These are phyloP conservation scores for Fennellomyces sp. DNA, from an alignment of 371 early-diverging fungal species.

Conservation along the genomic window DNA sequence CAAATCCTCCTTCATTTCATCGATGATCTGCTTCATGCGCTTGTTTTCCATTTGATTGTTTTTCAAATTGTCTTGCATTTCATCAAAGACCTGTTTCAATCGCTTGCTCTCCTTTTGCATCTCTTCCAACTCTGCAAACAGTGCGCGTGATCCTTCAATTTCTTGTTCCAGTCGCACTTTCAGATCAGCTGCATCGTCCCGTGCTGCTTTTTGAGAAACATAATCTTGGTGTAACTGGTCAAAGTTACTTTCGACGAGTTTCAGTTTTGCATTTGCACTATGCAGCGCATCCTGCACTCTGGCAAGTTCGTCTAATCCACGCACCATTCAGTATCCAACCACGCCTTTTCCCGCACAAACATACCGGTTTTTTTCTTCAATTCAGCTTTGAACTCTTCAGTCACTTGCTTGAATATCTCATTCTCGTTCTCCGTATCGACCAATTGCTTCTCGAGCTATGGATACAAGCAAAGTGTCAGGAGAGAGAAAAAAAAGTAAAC, in stretches of 20 bases:
- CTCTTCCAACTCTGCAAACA: background rate
- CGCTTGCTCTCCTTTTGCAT: background rate
- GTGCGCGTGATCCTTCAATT: conserved; percentile 1
- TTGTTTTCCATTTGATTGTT: conserved; percentile 14
- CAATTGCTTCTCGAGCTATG: conserved; percentile 1
- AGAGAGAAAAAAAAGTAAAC: background rate
- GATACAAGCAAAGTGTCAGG: background rate
- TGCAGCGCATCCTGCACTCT: background rate
- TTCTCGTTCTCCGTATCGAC: background rate
- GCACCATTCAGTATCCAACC: too few relatives aligned
- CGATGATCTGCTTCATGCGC: conserved; percentile 21
- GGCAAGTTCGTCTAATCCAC: background rate
- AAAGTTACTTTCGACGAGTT: background rate
- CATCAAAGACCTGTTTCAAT: background rate
- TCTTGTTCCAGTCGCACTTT: conserved; percentile 1
- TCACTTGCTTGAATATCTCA: background rate
- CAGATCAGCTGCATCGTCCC: conserved; percentile 2
- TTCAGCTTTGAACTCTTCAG: background rate
- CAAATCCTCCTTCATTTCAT: conserved; percentile 30
- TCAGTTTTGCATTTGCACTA: background rate
- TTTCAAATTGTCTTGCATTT: conserved; percentile 5
- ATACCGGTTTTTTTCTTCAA: background rate
- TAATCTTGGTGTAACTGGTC: conserved; percentile 4
- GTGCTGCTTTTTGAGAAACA: conserved; percentile 11
- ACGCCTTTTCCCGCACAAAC: background rate